Evolutionary conservation across 139 green algal species (phyloP), one percentile per base, ranked within the genome.

Genomic region (Coelastrella sp.): DNA sequence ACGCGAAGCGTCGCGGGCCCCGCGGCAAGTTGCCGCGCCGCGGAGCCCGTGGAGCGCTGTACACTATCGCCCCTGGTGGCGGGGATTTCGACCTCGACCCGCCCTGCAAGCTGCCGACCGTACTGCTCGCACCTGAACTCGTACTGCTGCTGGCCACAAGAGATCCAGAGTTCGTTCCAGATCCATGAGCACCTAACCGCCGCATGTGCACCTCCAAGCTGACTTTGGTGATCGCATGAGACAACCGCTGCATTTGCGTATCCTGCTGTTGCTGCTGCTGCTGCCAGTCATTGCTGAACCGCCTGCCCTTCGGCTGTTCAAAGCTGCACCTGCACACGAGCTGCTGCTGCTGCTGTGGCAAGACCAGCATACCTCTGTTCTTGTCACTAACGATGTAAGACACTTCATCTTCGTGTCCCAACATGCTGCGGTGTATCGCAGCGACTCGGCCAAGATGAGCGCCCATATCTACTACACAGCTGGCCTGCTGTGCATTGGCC

Each of bases 291-390:
- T 76, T 22, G 6, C 68, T 76, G 68, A 76, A 32, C 14, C 5
- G n/a, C 17, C 68, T 76, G 3, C 68, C 68, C 4, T 4, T 8
- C 68, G 7, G 16, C 68, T 17, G 2, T 10, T 22, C 22, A 17
- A 14, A 32, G 68, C 68, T 96, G 79, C 59, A 95, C 90, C 79
- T 96, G 92, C 78, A 74, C 59, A 95, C 90, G 75, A 96, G 92
- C 78, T 96, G 74, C 74, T 80, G 74, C 74, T 59, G 74, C 74
- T 80, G 73, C 14, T 58, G 73, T 6, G 6, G 73, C 20, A 57
- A 80, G 0, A 80, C 7, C 7, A 58, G 0, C n/a, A 58, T 19
- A 19, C 7, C 23, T 17, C 22, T 16, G 23, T 22, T 7, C 71
- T 77, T 16, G 71, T 71, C 64, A 7, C 64, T 11, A 20, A 71